These are phyloP conservation scores for Solanum pinnatisectum DNA, from an alignment of 257 asterid genomes.

Conservation along the genomic window DNA sequence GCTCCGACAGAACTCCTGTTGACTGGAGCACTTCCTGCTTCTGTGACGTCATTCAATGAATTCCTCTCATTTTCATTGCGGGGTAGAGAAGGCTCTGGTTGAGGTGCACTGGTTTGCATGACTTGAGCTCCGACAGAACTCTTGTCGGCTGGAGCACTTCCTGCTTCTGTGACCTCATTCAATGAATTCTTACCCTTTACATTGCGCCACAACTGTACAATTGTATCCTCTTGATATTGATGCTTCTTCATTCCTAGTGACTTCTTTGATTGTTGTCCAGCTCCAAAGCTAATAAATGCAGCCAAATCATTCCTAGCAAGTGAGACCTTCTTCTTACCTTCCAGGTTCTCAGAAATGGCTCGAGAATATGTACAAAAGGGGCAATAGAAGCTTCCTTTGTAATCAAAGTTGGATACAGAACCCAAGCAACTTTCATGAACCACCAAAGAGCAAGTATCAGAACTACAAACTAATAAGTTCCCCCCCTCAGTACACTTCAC, in stretches of 20 bases:
- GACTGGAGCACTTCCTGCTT: neutral
- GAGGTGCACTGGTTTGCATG: neutral
- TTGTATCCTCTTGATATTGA: neutral
- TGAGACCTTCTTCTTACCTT: conserved; percentile 31
- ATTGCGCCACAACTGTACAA: neutral
- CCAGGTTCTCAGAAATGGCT: conserved; percentile 37
- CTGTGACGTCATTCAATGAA: neutral
- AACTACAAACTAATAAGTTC: conserved; percentile 34
- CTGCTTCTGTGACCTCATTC: neutral
- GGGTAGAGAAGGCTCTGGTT: neutral
- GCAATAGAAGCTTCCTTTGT: conserved; percentile 40
- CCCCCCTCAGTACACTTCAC: conserved; percentile 40
- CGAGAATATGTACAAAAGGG: conserved; percentile 72
- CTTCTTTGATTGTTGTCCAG: conserved; percentile 10
- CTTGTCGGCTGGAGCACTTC: neutral
- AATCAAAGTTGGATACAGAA: conserved; percentile 28
- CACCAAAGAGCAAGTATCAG: conserved; percentile 34
- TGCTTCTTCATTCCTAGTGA: neutral
- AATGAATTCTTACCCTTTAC: neutral
- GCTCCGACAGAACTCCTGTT: neutral
- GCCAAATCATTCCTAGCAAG: conserved; percentile 41
- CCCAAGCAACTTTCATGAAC: conserved; percentile 57
- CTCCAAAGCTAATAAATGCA: conserved; percentile 26
- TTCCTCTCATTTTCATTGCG: neutral
- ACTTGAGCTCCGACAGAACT: neutral